These are phyloP conservation scores for Sporisorium sorghi DNA, from an alignment of 1,284 basidiomycete genomes.

Conservation along the genomic window DNA sequence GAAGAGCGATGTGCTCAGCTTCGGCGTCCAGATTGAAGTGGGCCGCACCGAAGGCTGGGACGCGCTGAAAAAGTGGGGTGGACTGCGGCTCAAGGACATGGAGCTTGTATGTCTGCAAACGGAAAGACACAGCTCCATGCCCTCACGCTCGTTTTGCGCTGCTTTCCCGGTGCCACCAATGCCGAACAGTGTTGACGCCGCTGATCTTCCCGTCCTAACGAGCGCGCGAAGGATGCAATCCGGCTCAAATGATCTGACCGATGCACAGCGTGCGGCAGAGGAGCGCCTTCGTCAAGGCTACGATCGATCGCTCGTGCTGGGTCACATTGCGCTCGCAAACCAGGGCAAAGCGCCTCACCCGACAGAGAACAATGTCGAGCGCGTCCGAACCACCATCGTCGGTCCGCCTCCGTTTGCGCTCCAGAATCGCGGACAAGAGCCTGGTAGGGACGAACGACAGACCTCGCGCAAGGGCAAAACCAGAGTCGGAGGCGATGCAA, in stretches of 20 bases:
- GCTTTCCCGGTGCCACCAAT: conserved; percentile 59
- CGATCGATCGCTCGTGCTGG: conserved; percentile 54
- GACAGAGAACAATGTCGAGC: conserved; percentile 63
- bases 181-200: conserved; percentile 45
- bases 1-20: conserved; percentile 60
- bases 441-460: conserved; percentile 1
- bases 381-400: conserved; percentile 61
- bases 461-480: conserved; percentile 21
- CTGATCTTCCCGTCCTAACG: conserved; percentile 53
- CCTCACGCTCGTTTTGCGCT: conserved; percentile 65
- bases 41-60: conserved; percentile 59
- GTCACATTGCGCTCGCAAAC: conserved; percentile 55
- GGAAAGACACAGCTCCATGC: conserved; percentile 64
- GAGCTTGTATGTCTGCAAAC: conserved; percentile 67
- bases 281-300: conserved; percentile 53
- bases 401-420: conserved; percentile 54
- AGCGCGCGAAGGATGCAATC: conserved; percentile 1
- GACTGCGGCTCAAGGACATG: conserved; percentile 66
- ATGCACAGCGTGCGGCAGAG: conserved; percentile 23
- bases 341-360: conserved; percentile 56
- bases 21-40: conserved; percentile 68
- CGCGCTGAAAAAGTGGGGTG: conserved; percentile 54
- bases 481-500: conserved; percentile 13
- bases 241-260: not conserved
- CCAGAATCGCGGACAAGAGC: not conserved